phyloP scores from a whole-genome alignment of 2,329 filamentous ascomycete species.

The Chaetomiaceae sp. region DNA sequence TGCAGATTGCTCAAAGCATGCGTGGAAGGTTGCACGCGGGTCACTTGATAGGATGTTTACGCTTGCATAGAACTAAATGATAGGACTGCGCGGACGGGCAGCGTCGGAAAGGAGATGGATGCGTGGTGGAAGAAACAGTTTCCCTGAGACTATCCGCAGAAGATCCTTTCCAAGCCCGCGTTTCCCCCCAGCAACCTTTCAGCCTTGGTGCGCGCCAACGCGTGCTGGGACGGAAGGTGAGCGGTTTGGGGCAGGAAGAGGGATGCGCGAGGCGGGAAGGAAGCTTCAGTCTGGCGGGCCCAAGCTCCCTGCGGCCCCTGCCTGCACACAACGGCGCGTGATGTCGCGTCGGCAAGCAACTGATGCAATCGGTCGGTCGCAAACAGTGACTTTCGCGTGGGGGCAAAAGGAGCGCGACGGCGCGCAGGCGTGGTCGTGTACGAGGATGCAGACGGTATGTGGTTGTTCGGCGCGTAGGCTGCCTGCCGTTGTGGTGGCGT shows the following conservation, averaged over 20 bases:
- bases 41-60: slow-evolving; percentile 23
- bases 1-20: slow-evolving; percentile 21
- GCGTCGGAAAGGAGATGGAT: slow-evolving; percentile 3
- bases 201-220: background rate
- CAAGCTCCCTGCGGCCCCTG: slow-evolving; percentile 11
- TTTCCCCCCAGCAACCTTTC: slow-evolving; percentile 10
- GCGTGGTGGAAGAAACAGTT: slow-evolving; percentile 7
- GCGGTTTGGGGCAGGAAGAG: slow-evolving; percentile 1
- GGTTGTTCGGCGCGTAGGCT: background rate
- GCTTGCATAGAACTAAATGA: slow-evolving; percentile 14
- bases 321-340: slow-evolving; percentile 9
- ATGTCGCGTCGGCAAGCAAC: background rate
- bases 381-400: background rate
- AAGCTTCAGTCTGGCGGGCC: slow-evolving; percentile 11
- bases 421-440: background rate
- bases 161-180: slow-evolving; percentile 6
- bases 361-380: background rate
- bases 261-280: background rate
- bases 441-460: background rate
- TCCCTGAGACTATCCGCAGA: slow-evolving; percentile 14
- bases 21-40: slow-evolving; percentile 18
- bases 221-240: background rate
- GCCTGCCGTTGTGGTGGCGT: slow-evolving; percentile 15
- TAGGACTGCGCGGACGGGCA: slow-evolving; percentile 12
- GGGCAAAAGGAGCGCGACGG: background rate